A percentile compares a stretch with the other conserved stretches of the same genome.
These are phyloP conservation scores for Inonotus hispidus DNA, from an alignment of 1,284 basidiomycete genomes.

Conservation along the genomic window DNA sequence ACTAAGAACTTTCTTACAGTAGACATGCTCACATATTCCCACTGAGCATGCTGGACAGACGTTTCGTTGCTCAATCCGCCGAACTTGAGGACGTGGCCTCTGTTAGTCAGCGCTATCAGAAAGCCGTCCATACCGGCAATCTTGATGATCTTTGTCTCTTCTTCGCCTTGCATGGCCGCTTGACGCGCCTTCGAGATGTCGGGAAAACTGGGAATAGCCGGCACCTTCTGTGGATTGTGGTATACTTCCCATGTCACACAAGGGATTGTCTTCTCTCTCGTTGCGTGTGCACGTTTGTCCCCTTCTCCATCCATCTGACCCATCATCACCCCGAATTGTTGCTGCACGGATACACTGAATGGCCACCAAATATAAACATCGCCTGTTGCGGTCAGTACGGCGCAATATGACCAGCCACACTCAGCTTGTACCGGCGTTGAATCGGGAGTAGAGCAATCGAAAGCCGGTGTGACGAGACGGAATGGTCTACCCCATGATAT, in stretches of 20 bases:
- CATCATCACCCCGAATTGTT: slow-evolving; percentile 36
- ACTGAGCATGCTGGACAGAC: slow-evolving; percentile 37
- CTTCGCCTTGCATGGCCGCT: slow-evolving; percentile 29
- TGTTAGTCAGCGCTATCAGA: slow-evolving; percentile 72
- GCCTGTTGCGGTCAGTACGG: slow-evolving; percentile 63
- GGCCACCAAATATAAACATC: slow-evolving; percentile 78
- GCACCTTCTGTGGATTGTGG: slow-evolving; percentile 47
- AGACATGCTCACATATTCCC: slow-evolving; percentile 67
- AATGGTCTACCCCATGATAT: slow-evolving; percentile 71
- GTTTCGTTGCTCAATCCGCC: slow-evolving; percentile 38
- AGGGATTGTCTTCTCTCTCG: slow-evolving; percentile 40
- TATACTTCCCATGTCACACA: slow-evolving; percentile 56
- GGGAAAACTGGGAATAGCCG: slow-evolving; percentile 35
- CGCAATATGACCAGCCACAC: slow-evolving; percentile 77
- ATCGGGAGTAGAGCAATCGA: slow-evolving; percentile 40
- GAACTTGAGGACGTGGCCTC: slow-evolving; percentile 68
- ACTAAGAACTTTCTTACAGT: slow-evolving; percentile 14
- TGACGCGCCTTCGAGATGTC: slow-evolving; percentile 35
- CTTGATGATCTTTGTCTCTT: slow-evolving; percentile 54
- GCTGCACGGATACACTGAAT: slow-evolving; percentile 38
- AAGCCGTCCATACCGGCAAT: slow-evolving; percentile 68
- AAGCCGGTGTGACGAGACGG: slow-evolving; percentile 44
- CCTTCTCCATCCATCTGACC: slow-evolving; percentile 39
- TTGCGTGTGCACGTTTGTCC: slow-evolving; percentile 32
- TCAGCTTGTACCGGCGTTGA: slow-evolving; percentile 62